Percentiles rank a stretch among this genome's conserved stretches.
Evolutionary conservation across 176 grass and related monocot genomes (phyloP).

Genomic region (Hyparrhenia diplandra): DNA sequence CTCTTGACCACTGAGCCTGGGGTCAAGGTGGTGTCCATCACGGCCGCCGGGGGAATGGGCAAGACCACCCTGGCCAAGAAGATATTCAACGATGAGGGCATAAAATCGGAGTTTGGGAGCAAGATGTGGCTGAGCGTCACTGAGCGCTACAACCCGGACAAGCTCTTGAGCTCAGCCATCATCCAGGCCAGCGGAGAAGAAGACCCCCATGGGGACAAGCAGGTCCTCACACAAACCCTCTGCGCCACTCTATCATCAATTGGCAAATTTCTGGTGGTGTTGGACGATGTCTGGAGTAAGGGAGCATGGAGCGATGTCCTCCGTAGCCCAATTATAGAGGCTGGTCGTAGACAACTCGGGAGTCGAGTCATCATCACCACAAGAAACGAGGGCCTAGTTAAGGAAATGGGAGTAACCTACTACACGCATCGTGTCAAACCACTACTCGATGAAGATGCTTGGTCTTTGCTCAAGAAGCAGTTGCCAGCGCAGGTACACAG

Average conservation of each 20-base stretch:
- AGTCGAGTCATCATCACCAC: background rate
- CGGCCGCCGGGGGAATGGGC: no score
- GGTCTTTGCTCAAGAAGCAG: no score
- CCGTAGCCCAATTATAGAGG: background rate
- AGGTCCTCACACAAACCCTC: background rate
- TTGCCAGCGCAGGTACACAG: no score
- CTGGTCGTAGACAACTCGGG: background rate
- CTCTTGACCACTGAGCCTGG: no score
- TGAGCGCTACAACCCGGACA: background rate
- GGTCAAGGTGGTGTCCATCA: no score
- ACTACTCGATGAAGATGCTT: no score
- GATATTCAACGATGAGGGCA: background rate
- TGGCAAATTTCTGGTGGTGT: background rate
- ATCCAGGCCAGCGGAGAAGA: background rate
- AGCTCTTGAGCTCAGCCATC: background rate
- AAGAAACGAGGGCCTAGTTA: background rate
- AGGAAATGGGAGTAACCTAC: background rate
- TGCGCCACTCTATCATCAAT: background rate
- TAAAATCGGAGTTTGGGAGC: background rate
- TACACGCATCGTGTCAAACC: no score
- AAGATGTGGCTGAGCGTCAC: background rate
- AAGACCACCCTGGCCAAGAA: background rate
- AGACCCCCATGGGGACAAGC: background rate
- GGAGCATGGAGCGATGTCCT: background rate
- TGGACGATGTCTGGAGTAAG: background rate